Percentiles rank a stretch among this genome's conserved stretches.
These are phyloP conservation scores for Pseudomassariella vexata DNA, from an alignment of 2,329 filamentous ascomycete genomes.

Conservation along the genomic window DNA sequence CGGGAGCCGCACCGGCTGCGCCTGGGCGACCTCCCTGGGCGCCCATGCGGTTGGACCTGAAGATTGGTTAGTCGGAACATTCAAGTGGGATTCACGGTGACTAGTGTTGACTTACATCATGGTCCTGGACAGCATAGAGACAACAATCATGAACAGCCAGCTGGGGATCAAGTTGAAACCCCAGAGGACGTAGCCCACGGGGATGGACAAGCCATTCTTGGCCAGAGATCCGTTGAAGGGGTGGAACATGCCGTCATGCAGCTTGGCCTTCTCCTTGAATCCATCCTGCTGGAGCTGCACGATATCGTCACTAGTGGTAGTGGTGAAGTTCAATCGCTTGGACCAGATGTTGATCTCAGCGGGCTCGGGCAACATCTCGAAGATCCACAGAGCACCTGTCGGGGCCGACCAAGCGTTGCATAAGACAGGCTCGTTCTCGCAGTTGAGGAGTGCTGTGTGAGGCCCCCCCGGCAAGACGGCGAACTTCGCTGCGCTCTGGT, in stretches of 20 bases:
- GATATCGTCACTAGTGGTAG: slow-evolving; percentile 59
- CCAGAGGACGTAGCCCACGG: slow-evolving; percentile 64
- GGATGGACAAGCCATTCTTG: slow-evolving; percentile 55
- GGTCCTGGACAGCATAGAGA: slow-evolving; percentile 67
- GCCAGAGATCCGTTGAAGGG: slow-evolving; percentile 66
- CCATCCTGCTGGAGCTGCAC: slow-evolving; percentile 53
- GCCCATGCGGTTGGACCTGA: slow-evolving; percentile 18
- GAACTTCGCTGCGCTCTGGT: slow-evolving; percentile 60
- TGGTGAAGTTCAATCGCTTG: slow-evolving; percentile 64
- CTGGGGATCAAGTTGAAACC: slow-evolving; percentile 60
- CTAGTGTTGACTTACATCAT: slow-evolving; percentile 62
- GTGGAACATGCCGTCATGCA: slow-evolving; percentile 64
- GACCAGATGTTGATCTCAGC: slow-evolving; percentile 59
- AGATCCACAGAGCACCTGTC: slow-evolving; percentile 60
- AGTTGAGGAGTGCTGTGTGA: slow-evolving; percentile 65
- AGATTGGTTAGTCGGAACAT: slow-evolving; percentile 9
- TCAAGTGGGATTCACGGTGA: slow-evolving; percentile 1
- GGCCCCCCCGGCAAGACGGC: slow-evolving; percentile 55
- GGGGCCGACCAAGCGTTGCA: slow-evolving; percentile 69
- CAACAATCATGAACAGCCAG: slow-evolving; percentile 73
- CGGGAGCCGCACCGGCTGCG: too few relatives aligned
- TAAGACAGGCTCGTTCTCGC: slow-evolving; percentile 67
- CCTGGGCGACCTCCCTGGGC: too few relatives aligned
- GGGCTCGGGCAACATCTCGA: slow-evolving; percentile 61
- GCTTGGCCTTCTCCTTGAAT: slow-evolving; percentile 31